A percentile compares a stretch with the other conserved stretches of the same genome.
These are phyloP conservation scores for Eutrema heterophyllum DNA, from an alignment of 345 rosid genomes.

Conservation along the genomic window DNA sequence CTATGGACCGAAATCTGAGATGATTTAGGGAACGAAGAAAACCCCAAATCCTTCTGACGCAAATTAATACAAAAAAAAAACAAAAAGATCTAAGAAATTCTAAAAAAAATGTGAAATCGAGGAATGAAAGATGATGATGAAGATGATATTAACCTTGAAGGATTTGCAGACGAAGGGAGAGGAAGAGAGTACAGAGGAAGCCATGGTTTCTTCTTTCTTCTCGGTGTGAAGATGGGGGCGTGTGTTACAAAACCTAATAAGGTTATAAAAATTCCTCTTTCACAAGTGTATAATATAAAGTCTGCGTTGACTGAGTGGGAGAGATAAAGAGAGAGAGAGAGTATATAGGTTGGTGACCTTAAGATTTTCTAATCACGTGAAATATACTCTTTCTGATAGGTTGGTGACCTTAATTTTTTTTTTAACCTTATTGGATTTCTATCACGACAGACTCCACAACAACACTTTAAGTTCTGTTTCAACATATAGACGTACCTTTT, in stretches of 20 bases:
- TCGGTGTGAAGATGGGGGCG: background rate
- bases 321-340: too few species aligned
- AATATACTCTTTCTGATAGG: too few species aligned
- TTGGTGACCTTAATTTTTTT: too few species aligned
- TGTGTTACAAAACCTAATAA: background rate
- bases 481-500: too few species aligned
- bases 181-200: constrained; percentile 11
- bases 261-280: background rate
- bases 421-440: too few species aligned
- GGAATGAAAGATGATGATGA: background rate
- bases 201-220: background rate
- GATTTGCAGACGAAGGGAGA: constrained; percentile 14
- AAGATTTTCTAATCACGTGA: too few species aligned
- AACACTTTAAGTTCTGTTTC: too few species aligned
- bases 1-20: constrained; percentile 41
- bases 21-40: constrained; percentile 40
- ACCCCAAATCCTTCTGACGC: constrained; percentile 49
- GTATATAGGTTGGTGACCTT: too few species aligned
- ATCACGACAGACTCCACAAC: too few species aligned
- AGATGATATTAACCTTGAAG: background rate
- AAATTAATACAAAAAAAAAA: too few species aligned
- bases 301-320: too few species aligned
- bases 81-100: background rate
- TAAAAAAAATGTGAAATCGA: background rate
- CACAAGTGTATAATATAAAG: too few species aligned